phyloP scores from a whole-genome alignment of 2,329 filamentous ascomycete species.

The Trichoderma pleuroti region DNA sequence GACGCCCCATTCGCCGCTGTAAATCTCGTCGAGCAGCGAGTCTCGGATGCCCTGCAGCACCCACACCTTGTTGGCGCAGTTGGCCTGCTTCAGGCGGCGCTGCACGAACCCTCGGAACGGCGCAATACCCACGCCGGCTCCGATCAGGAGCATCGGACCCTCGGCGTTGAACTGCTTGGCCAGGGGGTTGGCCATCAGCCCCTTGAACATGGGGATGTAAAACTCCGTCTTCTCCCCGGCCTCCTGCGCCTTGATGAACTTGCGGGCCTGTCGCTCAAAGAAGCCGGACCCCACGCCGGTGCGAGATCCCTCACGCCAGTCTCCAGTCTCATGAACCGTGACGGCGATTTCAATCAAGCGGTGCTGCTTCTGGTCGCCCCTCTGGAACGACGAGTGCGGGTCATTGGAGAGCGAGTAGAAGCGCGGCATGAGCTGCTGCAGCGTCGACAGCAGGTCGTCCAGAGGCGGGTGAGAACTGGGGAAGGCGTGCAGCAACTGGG shows the following conservation, averaged over 20 bases:
- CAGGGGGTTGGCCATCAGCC: slow-evolving; percentile 93
- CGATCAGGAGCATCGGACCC: slow-evolving; percentile 95
- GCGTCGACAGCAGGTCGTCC: slow-evolving; percentile 71
- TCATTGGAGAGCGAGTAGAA: slow-evolving; percentile 99
- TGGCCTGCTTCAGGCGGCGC: slow-evolving; percentile 86
- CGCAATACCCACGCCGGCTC: slow-evolving; percentile 92
- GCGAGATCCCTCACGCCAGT: slow-evolving; percentile 70
- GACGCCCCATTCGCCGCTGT: slow-evolving; percentile 93
- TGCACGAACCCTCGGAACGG: slow-evolving; percentile 98
- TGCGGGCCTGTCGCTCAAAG: slow-evolving; percentile 78
- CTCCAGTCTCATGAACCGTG: slow-evolving; percentile 80
- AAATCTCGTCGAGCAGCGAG: slow-evolving; percentile 90
- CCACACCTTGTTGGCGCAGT: slow-evolving; percentile 98
- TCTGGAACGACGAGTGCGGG: slow-evolving; percentile 70
- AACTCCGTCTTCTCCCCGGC: slow-evolving; percentile 60
- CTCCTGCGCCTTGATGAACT: slow-evolving; percentile 65
- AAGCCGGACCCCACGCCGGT: slow-evolving; percentile 91
- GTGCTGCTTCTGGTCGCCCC: slow-evolving; percentile 65
- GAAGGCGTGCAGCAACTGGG: slow-evolving; percentile 86
- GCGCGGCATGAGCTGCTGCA: slow-evolving; percentile 89
- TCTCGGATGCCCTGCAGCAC: slow-evolving; percentile 93
- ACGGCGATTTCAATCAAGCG: slow-evolving; percentile 95
- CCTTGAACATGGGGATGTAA: slow-evolving; percentile 94
- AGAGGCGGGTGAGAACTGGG: slow-evolving; percentile 86
- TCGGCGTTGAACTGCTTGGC: slow-evolving; percentile 89